A percentile compares a stretch with the other conserved stretches of the same genome.
Conservation (phyloP, 1,284 basidiomycete species). For the Moesziomyces parantarcticus region DNA sequence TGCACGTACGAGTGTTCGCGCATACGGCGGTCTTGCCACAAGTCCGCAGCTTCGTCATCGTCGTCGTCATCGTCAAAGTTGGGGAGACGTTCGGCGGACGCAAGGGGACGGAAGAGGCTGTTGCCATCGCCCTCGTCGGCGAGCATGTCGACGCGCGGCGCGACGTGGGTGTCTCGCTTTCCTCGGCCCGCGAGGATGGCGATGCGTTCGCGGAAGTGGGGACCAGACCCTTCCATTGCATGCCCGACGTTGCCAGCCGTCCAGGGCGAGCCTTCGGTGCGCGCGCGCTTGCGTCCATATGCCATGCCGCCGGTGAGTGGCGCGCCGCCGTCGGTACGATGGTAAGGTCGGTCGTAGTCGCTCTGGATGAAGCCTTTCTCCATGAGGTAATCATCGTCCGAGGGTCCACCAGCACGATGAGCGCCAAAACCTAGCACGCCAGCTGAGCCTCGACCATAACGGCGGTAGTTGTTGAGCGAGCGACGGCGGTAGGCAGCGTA, state of each 20-base stretch:
- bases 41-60: slow-evolving; percentile 20
- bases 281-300: slow-evolving; percentile 23
- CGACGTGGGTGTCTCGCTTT: slow-evolving; percentile 18
- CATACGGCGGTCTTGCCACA: slow-evolving; percentile 20
- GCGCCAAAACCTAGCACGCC: slow-evolving; percentile 37
- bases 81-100: slow-evolving; percentile 1
- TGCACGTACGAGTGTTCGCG: slow-evolving; percentile 35
- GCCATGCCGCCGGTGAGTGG: slow-evolving; percentile 13
- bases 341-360: slow-evolving; percentile 36
- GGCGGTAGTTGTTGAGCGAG: slow-evolving; percentile 42
- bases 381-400: slow-evolving; percentile 42
- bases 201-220: slow-evolving; percentile 53
- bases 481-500: slow-evolving; percentile 50
- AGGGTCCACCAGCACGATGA: slow-evolving; percentile 8
- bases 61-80: slow-evolving; percentile 23
- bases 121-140: slow-evolving; percentile 56
- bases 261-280: slow-evolving; percentile 32
- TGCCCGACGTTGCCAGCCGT: slow-evolving; percentile 54
- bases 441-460: slow-evolving; percentile 42
- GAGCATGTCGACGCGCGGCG: slow-evolving; percentile 63
- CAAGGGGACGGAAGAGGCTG: slow-evolving; percentile 19
- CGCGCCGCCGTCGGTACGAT: slow-evolving; percentile 15
- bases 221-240: slow-evolving; percentile 60
- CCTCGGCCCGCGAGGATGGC: slow-evolving; percentile 55
- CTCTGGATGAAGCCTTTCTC: slow-evolving; percentile 41